Evolutionary conservation across 148 eudicot species (phyloP).

Genomic region (Rhododendron williamsianum): DNA sequence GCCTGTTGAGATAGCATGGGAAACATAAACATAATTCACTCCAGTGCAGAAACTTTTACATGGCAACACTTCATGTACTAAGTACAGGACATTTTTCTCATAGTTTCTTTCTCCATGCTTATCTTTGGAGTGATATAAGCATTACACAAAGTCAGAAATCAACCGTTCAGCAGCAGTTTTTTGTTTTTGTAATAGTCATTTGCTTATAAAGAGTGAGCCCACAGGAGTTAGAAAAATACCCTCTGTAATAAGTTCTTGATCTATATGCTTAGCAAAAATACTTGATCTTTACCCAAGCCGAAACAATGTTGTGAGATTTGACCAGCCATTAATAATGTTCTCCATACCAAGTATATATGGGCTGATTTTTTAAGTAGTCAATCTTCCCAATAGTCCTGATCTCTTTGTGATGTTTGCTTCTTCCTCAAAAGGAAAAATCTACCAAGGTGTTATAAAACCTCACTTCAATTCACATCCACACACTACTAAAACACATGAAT

Average conservation of each 20-base stretch:
- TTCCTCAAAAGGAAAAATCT: not conserved
- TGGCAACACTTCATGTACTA: not conserved
- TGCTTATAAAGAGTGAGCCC: not conserved
- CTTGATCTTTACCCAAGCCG: no score
- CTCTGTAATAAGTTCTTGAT: not conserved
- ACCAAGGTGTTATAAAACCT: not conserved
- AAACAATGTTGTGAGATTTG: not conserved
- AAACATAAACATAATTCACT: not conserved
- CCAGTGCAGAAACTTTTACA: not conserved
- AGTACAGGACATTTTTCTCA: not conserved
- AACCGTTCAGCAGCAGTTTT: not conserved
- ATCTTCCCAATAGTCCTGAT: not conserved
- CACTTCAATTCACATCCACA: not conserved
- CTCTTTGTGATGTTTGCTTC: not conserved
- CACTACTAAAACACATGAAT: not conserved
- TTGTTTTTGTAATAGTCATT: not conserved
- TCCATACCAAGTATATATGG: not conserved
- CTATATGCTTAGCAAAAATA: not conserved
- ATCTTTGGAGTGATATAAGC: not conserved
- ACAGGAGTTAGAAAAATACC: not conserved
- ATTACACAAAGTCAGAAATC: not conserved
- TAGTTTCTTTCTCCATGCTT: not conserved
- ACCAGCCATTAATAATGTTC: not conserved
- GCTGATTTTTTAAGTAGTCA: not conserved
- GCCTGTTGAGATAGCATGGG: slow-evolving; percentile 34